Percentiles rank a stretch among this genome's conserved stretches.
Evolutionary conservation across 108 stramenopile species (phyloP).

Genomic region (Aureococcus anophagefferens): DNA sequence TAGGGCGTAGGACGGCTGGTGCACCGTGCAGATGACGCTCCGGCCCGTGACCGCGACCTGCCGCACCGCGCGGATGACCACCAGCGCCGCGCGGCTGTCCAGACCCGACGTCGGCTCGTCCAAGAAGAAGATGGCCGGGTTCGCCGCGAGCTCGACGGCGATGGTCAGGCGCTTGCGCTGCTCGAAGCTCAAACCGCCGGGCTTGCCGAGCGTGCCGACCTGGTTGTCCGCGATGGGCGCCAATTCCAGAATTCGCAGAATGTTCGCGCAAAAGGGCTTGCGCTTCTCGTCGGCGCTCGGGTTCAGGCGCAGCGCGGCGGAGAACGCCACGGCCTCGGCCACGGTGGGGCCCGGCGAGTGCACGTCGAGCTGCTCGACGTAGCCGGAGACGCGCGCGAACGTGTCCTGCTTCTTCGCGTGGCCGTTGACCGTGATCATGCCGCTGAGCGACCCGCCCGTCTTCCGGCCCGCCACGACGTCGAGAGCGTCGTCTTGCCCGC

Average conservation of each 20-base stretch:
- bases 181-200: constrained; percentile 59
- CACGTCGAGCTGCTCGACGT: constrained; percentile 81
- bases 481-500: too few relatives aligned
- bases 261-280: constrained; percentile 54
- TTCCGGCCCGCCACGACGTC: constrained; percentile 73
- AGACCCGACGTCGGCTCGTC: constrained; percentile 59
- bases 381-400: constrained; percentile 52
- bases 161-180: constrained; percentile 64
- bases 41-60: constrained; percentile 43
- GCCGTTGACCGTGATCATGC: constrained; percentile 71
- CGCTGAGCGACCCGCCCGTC: constrained; percentile 56
- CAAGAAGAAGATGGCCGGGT: constrained; percentile 54
- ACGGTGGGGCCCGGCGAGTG: constrained; percentile 72
- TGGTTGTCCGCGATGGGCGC: constrained; percentile 42
- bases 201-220: constrained; percentile 55
- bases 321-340: constrained; percentile 68
- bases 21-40: constrained; percentile 66
- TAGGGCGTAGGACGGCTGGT: constrained; percentile 70
- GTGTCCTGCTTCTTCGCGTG: constrained; percentile 45
- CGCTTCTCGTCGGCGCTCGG: constrained; percentile 30
- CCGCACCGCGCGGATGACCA: constrained; percentile 41
- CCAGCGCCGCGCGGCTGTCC: constrained; percentile 56
- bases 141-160: constrained; percentile 63
- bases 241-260: constrained; percentile 70
- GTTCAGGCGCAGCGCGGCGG: constrained; percentile 67